Evolutionary conservation across 202 grass and related monocot genomes (phyloP).

Genomic region (Panicum virgatum): DNA sequence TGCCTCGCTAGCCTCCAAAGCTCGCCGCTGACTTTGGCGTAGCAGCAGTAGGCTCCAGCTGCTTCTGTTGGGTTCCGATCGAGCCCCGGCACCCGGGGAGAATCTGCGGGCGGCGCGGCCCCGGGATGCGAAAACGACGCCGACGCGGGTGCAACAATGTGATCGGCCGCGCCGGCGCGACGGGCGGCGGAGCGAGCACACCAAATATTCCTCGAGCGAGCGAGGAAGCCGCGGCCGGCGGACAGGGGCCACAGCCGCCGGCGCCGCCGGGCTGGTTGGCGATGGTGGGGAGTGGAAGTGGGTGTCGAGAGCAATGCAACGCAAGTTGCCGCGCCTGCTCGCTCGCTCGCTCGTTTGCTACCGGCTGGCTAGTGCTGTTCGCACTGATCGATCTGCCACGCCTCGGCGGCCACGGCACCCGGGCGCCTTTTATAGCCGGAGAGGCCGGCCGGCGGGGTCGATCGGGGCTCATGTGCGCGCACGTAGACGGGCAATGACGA

Average conservation of each 20-base stretch:
- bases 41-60: background rate
- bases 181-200: background rate
- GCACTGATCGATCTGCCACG: background rate
- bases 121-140: background rate
- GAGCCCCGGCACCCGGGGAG: background rate
- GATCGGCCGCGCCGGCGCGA: background rate
- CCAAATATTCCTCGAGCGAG: background rate
- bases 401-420: background rate
- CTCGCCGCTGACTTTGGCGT: constrained; percentile 14
- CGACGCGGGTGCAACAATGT: background rate
- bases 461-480: background rate
- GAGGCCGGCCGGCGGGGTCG: no score
- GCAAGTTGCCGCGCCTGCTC: constrained; percentile 7
- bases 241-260: background rate
- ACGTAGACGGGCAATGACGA: background rate
- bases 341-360: background rate
- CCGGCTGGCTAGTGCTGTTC: constrained; percentile 9
- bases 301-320: background rate
- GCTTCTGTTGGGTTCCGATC: background rate
- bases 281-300: background rate
- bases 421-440: background rate
- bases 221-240: background rate
- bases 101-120: background rate
- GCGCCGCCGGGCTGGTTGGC: background rate
- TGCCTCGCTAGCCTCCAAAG: constrained; percentile 45